A percentile compares a stretch with the other conserved stretches of the same genome.
These are phyloP conservation scores for Pisolithus thermaeus DNA, from an alignment of 1,284 basidiomycete species.

Conservation along the genomic window DNA sequence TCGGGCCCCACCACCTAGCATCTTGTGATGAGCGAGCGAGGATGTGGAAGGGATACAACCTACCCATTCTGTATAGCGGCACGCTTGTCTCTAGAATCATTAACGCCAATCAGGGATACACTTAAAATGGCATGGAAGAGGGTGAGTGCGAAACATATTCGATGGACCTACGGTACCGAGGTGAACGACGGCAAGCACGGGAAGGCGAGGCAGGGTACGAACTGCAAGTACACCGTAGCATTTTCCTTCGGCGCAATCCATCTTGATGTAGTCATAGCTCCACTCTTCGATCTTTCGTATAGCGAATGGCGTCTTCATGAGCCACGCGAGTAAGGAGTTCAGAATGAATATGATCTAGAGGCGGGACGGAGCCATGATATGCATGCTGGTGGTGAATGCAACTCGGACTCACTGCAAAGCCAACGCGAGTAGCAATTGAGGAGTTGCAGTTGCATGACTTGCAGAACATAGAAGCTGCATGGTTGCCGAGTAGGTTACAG, in stretches of 20 bases:
- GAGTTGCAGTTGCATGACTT: constrained; percentile 99
- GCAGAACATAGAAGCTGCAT: constrained; percentile 87
- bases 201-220: constrained; percentile 23
- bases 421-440: constrained; percentile 95
- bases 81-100: constrained; percentile 85
- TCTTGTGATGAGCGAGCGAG: constrained; percentile 2
- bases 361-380: not conserved
- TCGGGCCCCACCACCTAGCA: constrained; percentile 95
- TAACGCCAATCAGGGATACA: constrained; percentile 76
- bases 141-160: constrained; percentile 92
- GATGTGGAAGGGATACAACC: constrained; percentile 16
- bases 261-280: constrained; percentile 97
- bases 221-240: constrained; percentile 98
- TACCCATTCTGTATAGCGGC: constrained; percentile 97
- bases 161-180: constrained; percentile 67
- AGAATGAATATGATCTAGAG: constrained; percentile 87
- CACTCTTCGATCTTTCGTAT: constrained; percentile 88
- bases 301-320: constrained; percentile 88
- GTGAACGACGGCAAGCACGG: not conserved
- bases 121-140: constrained; percentile 87
- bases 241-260: constrained; percentile 89
- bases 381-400: not conserved
- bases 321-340: constrained; percentile 95
- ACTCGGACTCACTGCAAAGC: constrained; percentile 70
- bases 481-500: constrained; percentile 4